These are phyloP conservation scores for Stereocaulon alpinum DNA, from an alignment of 495 filamentous ascomycete genomes.

Conservation along the genomic window DNA sequence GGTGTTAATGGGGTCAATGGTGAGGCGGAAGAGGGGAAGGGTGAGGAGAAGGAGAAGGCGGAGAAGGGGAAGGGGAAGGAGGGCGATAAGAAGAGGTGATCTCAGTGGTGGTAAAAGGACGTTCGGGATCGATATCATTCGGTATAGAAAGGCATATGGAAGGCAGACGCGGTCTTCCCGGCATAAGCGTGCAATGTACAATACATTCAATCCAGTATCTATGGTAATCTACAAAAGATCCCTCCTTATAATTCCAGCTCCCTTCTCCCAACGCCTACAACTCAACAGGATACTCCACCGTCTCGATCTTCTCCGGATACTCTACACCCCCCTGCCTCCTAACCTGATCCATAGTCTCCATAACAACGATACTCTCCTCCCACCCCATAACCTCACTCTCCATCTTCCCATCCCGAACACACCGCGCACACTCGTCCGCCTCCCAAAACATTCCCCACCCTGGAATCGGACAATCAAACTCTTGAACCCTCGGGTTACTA, in stretches of 20 bases:
- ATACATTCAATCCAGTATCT: constrained; percentile 1
- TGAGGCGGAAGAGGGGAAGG: constrained; percentile 46
- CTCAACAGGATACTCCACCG: constrained; percentile 47
- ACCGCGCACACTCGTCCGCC: constrained; percentile 80
- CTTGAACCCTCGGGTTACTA: constrained; percentile 38
- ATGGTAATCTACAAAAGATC: not conserved
- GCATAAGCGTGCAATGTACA: constrained; percentile 2
- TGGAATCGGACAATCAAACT: constrained; percentile 55
- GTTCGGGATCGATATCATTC: not conserved
- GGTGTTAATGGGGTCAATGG: constrained; percentile 45
- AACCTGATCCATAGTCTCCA: constrained; percentile 90
- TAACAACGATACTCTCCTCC: constrained; percentile 83
- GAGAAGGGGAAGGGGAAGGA: constrained; percentile 55
- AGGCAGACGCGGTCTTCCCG: not conserved
- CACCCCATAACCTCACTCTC: constrained; percentile 64
- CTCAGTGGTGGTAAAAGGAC: not conserved
- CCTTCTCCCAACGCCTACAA: not conserved
- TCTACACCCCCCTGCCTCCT: constrained; percentile 62
- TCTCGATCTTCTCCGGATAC: constrained; percentile 79
- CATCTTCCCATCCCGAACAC: constrained; percentile 68
- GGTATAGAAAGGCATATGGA: constrained; percentile 3
- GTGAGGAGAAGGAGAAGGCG: constrained; percentile 42
- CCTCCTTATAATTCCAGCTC: too few relatives aligned
- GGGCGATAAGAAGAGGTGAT: constrained; percentile 42
- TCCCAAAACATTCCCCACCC: constrained; percentile 88